Base-by-base conservation (phyloP, 2,329 filamentous ascomycete species). In the Penicillium psychrosexuale region DNA sequence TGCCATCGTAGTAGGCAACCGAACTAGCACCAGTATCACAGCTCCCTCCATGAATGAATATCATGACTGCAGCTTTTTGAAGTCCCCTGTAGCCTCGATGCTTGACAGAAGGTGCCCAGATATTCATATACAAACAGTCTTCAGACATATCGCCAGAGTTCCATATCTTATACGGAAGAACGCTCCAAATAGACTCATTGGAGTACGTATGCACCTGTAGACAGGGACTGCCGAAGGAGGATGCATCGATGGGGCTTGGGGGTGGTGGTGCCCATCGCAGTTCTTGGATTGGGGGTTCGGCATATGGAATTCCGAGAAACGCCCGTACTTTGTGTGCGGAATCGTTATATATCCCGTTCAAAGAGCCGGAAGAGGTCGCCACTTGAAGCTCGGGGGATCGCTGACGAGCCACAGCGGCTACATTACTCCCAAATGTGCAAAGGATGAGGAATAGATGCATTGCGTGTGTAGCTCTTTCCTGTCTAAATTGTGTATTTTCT, bases 291-390 rank as follows among this genome's bases (percentile, higher is more conserved):
- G 78, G 77, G 3, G 77, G 72, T 3, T 75, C 61, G 0, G 75
- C 78, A 79, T 79, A 80, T 0, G 77, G 78, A 5, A 80, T 71
- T 0, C 77, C 77, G 0, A 75, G 63, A 59, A 79, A 81, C 15
- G 57, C 59, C 9, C 64, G 51, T 4, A 62, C 62, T 11, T 42
- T 55, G 1, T 43, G 39, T 1, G 53, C 43, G 0, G 61, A 50
- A 24, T 59, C 47, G 30, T 61, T 62, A 40, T 62, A 62, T 45
- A 56, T 55, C 2, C 62, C 61, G 5, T 57, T 53, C 3, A 64
- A 39, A 1, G 33, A 13, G 6, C 62, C 62, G n/a, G 59, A 62
- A 6, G 58, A 56, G 1, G 59, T 64, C 15, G 48, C n/a, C 0
- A 63, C 33, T 9, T 5, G 43, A 22, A 57, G 55, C n/a, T 57